These are phyloP conservation scores for Retiboletus flavoniger DNA, from an alignment of 1,284 basidiomycete species.

Conservation along the genomic window DNA sequence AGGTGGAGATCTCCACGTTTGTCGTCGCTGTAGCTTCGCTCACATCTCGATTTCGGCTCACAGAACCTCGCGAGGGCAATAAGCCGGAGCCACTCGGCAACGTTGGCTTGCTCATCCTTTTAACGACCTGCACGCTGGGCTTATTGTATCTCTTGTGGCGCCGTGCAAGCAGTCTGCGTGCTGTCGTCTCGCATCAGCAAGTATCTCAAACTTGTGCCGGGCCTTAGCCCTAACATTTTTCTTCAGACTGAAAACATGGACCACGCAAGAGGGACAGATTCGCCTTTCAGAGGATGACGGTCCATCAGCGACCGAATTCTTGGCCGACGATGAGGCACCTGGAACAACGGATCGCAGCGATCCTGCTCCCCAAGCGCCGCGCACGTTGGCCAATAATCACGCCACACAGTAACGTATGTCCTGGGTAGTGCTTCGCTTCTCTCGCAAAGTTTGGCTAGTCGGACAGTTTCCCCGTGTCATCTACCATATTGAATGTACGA, in stretches of 20 bases:
- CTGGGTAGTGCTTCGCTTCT: background rate
- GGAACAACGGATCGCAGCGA: slow-evolving; percentile 33
- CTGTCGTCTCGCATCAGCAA: slow-evolving; percentile 65
- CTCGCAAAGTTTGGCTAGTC: background rate
- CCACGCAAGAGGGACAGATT: slow-evolving; percentile 55
- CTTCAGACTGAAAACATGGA: slow-evolving; percentile 59
- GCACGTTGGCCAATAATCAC: background rate
- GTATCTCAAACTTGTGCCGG: slow-evolving; percentile 24
- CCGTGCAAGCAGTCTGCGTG: slow-evolving; percentile 53
- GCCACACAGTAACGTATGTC: slow-evolving; percentile 6
- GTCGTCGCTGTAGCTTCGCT: background rate
- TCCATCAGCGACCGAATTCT: slow-evolving; percentile 61
- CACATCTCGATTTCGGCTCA: background rate
- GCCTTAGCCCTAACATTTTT: background rate
- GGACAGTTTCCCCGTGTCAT: background rate
- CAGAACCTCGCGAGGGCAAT: slow-evolving; percentile 59
- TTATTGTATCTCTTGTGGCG: slow-evolving; percentile 66
- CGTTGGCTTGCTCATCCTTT: slow-evolving; percentile 52
- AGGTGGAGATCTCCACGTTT: slow-evolving; percentile 16
- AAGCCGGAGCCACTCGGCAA: slow-evolving; percentile 67
- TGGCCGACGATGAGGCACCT: slow-evolving; percentile 55
- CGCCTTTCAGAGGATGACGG: slow-evolving; percentile 72
- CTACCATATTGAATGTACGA: slow-evolving; percentile 1
- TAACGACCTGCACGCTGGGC: slow-evolving; percentile 61
- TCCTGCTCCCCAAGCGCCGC: slow-evolving; percentile 11